A percentile compares a stretch with the other conserved stretches of the same genome.
Conservation (phyloP, 2,329 filamentous ascomycete genomes). For the Calycina herbarum region DNA sequence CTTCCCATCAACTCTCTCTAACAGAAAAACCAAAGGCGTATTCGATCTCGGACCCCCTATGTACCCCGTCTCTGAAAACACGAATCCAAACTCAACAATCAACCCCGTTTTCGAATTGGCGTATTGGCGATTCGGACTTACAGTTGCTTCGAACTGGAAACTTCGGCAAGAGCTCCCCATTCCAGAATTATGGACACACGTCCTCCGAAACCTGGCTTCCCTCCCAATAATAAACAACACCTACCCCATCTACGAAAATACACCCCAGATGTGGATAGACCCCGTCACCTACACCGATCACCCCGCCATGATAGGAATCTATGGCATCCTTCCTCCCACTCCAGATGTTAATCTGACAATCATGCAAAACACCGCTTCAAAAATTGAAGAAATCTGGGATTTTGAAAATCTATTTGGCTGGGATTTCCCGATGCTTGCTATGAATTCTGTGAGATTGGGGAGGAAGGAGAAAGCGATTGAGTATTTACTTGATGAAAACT, state of each 20-base stretch:
- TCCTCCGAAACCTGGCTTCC: constrained; percentile 53
- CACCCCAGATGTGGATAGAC: constrained; percentile 48
- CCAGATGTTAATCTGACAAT: constrained; percentile 41
- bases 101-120: constrained; percentile 61
- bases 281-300: constrained; percentile 43
- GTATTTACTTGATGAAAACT: constrained; percentile 49
- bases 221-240: constrained; percentile 51
- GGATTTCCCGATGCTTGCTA: constrained; percentile 49
- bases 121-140: constrained; percentile 62
- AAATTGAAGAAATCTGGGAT: constrained; percentile 44
- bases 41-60: constrained; percentile 56
- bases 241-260: constrained; percentile 56
- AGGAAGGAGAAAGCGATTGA: constrained; percentile 44
- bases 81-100: constrained; percentile 53
- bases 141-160: constrained; percentile 55
- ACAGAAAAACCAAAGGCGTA: constrained; percentile 26
- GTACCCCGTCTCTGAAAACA: constrained; percentile 57
- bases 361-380: constrained; percentile 41
- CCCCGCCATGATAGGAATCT: constrained; percentile 47
- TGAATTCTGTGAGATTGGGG: constrained; percentile 46
- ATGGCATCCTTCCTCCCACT: constrained; percentile 45
- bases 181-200: constrained; percentile 48
- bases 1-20: not conserved
- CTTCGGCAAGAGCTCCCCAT: constrained; percentile 45
- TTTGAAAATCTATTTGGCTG: constrained; percentile 46